phyloP scores from a whole-genome alignment of 257 asterid species.

The Solanum chaucha region DNA sequence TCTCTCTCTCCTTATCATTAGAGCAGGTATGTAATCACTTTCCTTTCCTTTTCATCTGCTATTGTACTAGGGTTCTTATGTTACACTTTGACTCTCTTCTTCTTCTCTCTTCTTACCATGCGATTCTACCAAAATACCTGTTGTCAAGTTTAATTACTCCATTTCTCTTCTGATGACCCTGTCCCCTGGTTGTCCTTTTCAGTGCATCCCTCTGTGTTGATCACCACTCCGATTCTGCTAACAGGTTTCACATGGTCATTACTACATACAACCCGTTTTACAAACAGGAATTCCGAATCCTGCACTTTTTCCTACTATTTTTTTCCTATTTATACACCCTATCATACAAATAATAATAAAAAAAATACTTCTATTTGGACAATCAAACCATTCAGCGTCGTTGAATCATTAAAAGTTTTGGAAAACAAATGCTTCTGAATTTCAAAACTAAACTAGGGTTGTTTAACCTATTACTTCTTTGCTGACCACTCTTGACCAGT shows the following conservation, averaged over 20 bases:
- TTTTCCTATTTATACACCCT: neutral
- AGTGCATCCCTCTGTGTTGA: too few relatives aligned
- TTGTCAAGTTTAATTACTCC: too few relatives aligned
- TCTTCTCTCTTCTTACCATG: too few relatives aligned
- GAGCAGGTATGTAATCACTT: too few relatives aligned
- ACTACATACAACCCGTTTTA: neutral
- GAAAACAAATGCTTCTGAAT: neutral
- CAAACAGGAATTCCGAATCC: neutral
- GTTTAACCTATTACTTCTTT: neutral
- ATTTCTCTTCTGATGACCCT: too few relatives aligned
- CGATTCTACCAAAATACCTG: too few relatives aligned
- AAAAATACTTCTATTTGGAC: neutral
- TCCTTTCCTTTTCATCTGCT: too few relatives aligned
- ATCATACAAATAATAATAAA: neutral
- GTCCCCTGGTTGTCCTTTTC: too few relatives aligned
- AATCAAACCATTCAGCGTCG: neutral
- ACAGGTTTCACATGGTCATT: neutral
- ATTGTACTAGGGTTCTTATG: too few relatives aligned
- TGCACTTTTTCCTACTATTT: neutral
- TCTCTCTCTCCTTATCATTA: too few relatives aligned
- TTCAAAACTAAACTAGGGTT: neutral
- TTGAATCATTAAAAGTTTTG: neutral
- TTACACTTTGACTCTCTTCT: too few relatives aligned
- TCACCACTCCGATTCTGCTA: too few relatives aligned
- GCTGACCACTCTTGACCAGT: neutral